phyloP scores from a whole-genome alignment of 2,329 filamentous ascomycete species.

The Alternaria sp. region DNA sequence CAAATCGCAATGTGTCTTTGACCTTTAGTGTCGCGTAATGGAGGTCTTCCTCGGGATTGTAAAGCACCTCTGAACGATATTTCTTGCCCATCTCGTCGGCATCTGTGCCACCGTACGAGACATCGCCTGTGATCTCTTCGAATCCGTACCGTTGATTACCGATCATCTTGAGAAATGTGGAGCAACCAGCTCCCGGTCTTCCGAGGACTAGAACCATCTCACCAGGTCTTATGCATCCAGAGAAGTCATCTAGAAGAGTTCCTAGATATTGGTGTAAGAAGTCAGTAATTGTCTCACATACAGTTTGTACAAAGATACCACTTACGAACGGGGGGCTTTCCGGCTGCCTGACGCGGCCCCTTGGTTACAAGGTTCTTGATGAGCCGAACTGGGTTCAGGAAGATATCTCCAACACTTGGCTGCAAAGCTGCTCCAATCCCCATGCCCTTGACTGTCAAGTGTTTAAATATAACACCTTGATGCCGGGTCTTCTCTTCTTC shows the following conservation, averaged over 20 bases:
- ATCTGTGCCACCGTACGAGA: conserved; percentile 63
- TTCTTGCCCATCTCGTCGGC: conserved; percentile 62
- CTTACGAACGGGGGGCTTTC: conserved; percentile 63
- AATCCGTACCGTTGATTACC: conserved; percentile 70
- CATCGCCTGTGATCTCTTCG: conserved; percentile 64
- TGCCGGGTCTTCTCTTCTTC: conserved; percentile 75
- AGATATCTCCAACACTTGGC: conserved; percentile 67
- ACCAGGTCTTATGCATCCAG: conserved; percentile 75
- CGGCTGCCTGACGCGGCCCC: conserved; percentile 50
- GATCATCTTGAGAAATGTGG: conserved; percentile 73
- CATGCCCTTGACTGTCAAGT: conserved; percentile 69
- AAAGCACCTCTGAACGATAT: conserved; percentile 72
- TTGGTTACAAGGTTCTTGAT: conserved; percentile 60
- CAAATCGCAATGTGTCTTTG: conserved; percentile 76
- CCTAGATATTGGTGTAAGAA: too few relatives aligned
- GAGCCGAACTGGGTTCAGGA: conserved; percentile 64
- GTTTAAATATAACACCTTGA: conserved; percentile 71
- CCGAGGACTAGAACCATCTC: conserved; percentile 77
- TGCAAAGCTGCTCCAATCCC: conserved; percentile 70
- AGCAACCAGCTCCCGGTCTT: conserved; percentile 71
- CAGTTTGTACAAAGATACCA: too few relatives aligned
- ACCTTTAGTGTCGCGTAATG: conserved; percentile 83
- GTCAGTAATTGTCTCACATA: too few relatives aligned
- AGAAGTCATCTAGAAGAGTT: conserved; percentile 70
- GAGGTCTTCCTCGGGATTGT: conserved; percentile 79